Evolutionary conservation across 306 rosid genomes (phyloP), one percentile per base, ranked within the genome.

Genomic region (Sechiopsis laciniata): DNA sequence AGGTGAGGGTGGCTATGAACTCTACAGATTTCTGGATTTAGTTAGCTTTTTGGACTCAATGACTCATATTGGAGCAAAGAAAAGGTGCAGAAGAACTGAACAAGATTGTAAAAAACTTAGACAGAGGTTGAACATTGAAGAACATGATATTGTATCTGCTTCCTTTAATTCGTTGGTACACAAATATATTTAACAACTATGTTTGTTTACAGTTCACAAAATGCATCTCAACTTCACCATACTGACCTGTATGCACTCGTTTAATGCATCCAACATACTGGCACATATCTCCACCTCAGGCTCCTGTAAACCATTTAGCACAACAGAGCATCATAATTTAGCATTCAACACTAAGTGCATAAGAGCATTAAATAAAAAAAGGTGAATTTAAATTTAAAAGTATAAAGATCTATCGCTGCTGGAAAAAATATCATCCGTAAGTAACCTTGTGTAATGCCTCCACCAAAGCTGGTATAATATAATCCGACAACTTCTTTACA

Each of bases 211-310:
- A 5, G 37, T 32, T 32, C 37, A 32, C 3, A 32, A 32, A 1
- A 32, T 32, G 3, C 37, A 32, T 32, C 37, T 32, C 37, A 32
- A 32, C 37, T 32, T 60, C 40, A 70, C 54, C 26, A 37, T 60
- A 78, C 87, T 0, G 26, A 92, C 98, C 98, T 93, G 96, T 77
- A 93, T 35, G 81, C 96, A 88, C 79, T 93, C 98, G 57, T 93
- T 90, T 76, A 93, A 73, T 29, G 98, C 88, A 56, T 93, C 96
- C 88, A 93, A 79, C 85, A 93, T 93, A 75, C 85, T 93, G 63
- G 96, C 98, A 69, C 97, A 90, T 40, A 93, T 93, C 84, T 93
- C 98, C 8, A 96, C 89, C 76, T 90, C 98, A 69, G 96, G 96
- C 76, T 93, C 98, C 98, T 93, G 90, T 83, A 85, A 77, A 55